These are phyloP conservation scores for Suhomyces xylopsoci DNA, from an alignment of 805 yeast species.

Conservation along the genomic window DNA sequence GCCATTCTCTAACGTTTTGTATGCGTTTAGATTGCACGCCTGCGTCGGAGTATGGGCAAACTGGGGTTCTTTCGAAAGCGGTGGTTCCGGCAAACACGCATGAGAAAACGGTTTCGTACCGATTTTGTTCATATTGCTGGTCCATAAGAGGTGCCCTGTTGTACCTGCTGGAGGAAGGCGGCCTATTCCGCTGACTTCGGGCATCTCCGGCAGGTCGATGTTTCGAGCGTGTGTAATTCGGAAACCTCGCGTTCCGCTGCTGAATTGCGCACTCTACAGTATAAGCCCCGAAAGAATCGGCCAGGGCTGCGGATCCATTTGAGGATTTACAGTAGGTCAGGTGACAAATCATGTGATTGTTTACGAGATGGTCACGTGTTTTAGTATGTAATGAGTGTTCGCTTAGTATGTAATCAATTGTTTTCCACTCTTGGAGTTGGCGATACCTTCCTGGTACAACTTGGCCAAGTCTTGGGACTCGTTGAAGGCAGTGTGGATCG, in stretches of 20 bases:
- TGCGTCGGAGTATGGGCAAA: background rate
- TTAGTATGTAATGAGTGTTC: too few species aligned
- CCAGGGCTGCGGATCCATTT: background rate
- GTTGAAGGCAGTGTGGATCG: constrained; percentile 23
- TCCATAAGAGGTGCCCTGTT: background rate
- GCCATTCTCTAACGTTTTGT: background rate
- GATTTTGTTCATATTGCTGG: too few species aligned
- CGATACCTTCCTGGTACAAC: constrained; percentile 29
- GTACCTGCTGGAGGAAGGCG: background rate
- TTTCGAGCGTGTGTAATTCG: background rate
- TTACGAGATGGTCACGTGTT: background rate
- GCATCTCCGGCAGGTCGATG: background rate
- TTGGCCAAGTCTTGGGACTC: constrained; percentile 24
- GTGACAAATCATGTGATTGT: background rate
- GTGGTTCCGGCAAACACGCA: background rate
- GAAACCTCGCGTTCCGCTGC: background rate
- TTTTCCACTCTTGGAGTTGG: constrained; percentile 35
- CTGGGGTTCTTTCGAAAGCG: background rate
- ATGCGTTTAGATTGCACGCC: background rate
- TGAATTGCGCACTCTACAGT: background rate
- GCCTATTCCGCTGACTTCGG: background rate
- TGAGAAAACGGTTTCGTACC: background rate
- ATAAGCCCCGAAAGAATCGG: background rate
- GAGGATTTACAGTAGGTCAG: background rate
- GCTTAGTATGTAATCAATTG: constrained; percentile 29